Conservation (phyloP, 441 rosid species). For the Jatropha multifida region DNA sequence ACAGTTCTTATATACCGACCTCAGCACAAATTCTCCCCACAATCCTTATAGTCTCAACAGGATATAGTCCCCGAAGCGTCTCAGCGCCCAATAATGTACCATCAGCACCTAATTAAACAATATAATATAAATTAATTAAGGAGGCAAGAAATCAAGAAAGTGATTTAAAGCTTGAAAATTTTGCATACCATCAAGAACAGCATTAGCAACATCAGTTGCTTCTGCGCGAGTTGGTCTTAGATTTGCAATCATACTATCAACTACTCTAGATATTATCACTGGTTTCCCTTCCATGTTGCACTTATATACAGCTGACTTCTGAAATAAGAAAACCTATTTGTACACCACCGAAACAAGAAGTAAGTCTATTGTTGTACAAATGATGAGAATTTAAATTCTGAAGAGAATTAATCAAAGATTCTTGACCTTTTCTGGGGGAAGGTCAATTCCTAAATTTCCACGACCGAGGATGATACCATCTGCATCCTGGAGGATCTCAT, state of each 20-base stretch:
- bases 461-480: constrained; percentile 22
- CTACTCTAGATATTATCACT: constrained; percentile 79
- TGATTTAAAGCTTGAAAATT: neutral
- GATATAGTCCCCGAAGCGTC: constrained; percentile 55
- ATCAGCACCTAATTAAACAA: constrained; percentile 31
- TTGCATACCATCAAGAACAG: constrained; percentile 73
- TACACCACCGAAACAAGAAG: no score
- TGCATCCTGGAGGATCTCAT: constrained; percentile 18
- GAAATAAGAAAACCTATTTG: constrained; percentile 78
- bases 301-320: constrained; percentile 79
- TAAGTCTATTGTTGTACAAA: no score
- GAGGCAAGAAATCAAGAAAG: neutral
- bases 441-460: constrained; percentile 23
- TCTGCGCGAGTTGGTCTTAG: constrained; percentile 93
- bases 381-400: neutral
- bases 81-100: constrained; percentile 58
- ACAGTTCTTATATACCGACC: constrained; percentile 23
- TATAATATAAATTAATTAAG: neutral
- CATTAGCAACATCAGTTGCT: constrained; percentile 97
- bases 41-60: constrained; percentile 49
- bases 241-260: constrained; percentile 93
- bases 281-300: constrained; percentile 95
- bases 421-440: constrained; percentile 20
- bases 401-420: neutral
- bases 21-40: constrained; percentile 60